A percentile compares a stretch with the other conserved stretches of the same genome.
Evolutionary conservation across 495 filamentous ascomycete species (phyloP).

Genomic region (Elaphomyces granulatus): DNA sequence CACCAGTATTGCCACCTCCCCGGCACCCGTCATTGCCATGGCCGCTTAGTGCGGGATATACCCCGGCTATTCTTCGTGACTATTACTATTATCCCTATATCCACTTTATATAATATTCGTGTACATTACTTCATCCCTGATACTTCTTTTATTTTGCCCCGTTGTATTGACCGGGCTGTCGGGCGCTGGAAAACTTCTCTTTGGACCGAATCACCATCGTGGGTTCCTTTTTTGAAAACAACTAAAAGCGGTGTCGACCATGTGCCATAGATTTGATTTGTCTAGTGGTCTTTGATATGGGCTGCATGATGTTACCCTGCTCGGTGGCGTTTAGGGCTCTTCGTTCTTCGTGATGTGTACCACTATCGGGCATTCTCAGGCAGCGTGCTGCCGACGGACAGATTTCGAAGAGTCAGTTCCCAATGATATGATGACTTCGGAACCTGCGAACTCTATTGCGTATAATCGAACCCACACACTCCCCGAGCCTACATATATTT

Average conservation of each 20-base stretch:
- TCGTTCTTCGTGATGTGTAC: neutral
- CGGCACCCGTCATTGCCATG: slow-evolving; percentile 33
- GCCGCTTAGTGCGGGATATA: slow-evolving; percentile 16
- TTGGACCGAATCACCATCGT: neutral
- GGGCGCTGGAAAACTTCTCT: neutral
- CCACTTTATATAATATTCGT: slow-evolving; percentile 12
- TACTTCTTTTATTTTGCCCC: slow-evolving; percentile 6
- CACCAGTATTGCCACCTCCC: slow-evolving; percentile 28
- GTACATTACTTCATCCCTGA: slow-evolving; percentile 10
- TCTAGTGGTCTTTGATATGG: slow-evolving; percentile 3
- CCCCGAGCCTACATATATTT: too few species aligned
- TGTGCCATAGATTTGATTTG: slow-evolving; percentile 1
- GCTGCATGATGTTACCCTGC: slow-evolving; percentile 4
- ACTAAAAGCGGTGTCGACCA: neutral
- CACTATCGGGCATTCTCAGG: too few species aligned
- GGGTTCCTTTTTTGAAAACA: slow-evolving; percentile 1
- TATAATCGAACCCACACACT: too few species aligned
- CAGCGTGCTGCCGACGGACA: too few species aligned
- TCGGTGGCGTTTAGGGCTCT: slow-evolving; percentile 5
- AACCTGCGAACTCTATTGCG: too few species aligned
- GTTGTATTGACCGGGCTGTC: neutral
- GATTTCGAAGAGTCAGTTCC: too few species aligned
- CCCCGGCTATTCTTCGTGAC: neutral
- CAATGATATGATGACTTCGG: too few species aligned
- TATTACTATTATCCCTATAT: slow-evolving; percentile 1